Percentiles rank a stretch among this genome's conserved stretches.
Conservation (phyloP, 2,329 filamentous ascomycete species). For the Hypoxylon sp. region DNA sequence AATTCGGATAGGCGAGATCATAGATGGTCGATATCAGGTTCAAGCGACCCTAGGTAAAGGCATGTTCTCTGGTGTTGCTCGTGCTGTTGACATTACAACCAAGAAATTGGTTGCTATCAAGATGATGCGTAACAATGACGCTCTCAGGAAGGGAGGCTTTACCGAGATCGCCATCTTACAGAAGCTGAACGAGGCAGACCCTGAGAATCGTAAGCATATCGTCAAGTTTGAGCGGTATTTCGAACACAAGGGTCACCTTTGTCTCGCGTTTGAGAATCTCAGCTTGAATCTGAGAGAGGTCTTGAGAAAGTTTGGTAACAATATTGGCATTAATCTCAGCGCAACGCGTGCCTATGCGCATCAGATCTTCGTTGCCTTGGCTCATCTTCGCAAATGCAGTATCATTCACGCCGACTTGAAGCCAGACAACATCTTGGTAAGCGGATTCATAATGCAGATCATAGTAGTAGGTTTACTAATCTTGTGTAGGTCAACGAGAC, state of each 20-base stretch:
- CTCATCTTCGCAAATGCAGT: slow-evolving; percentile 90
- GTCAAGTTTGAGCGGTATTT: slow-evolving; percentile 90
- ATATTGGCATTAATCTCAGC: slow-evolving; percentile 89
- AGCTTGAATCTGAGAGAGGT: slow-evolving; percentile 94
- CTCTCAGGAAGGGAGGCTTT: slow-evolving; percentile 89
- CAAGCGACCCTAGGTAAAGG: slow-evolving; percentile 90
- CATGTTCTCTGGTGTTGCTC: slow-evolving; percentile 97
- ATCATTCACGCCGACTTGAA: slow-evolving; percentile 97
- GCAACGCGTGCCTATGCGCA: slow-evolving; percentile 91
- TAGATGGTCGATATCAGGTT: slow-evolving; percentile 91
- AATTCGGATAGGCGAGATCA: slow-evolving; percentile 89
- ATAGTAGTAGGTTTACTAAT: slow-evolving; percentile 49
- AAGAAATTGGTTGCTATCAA: slow-evolving; percentile 92
- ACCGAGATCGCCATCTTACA: slow-evolving; percentile 95
- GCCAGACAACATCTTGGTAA: slow-evolving; percentile 93
- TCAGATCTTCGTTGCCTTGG: slow-evolving; percentile 92
- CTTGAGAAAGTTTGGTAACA: slow-evolving; percentile 94
- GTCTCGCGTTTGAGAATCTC: slow-evolving; percentile 96
- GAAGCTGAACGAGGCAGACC: slow-evolving; percentile 87
- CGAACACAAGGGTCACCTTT: slow-evolving; percentile 94
- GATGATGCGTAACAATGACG: slow-evolving; percentile 97
- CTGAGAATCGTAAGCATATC: slow-evolving; percentile 91
- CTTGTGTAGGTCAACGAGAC: slow-evolving; percentile 77
- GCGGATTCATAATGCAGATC: slow-evolving; percentile 44
- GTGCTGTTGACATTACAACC: slow-evolving; percentile 82